Evolutionary conservation across 176 grass and related monocot species (phyloP), one percentile per base, ranked within the genome.

Genomic region (Calamus simplicifolius): DNA sequence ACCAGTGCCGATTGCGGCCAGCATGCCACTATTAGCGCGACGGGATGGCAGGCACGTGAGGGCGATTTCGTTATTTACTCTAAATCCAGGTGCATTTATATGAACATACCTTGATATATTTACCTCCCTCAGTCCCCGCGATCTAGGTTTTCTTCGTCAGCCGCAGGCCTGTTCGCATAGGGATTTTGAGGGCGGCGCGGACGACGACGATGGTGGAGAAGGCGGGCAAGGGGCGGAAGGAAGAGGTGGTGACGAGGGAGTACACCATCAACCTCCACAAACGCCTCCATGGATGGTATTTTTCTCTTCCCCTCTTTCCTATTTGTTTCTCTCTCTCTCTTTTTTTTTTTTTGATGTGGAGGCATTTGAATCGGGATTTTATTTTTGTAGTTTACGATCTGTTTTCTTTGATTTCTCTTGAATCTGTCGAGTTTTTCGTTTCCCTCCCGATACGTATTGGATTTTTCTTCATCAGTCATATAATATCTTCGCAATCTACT

Each of bases 261-360:
- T 93, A 84, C 84, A 87, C 84, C 61, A 63, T 91, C 73, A 91
- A 83, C 76, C 82, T 91, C 72, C 88, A 91, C 88, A 91, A 83
- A 80, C 88, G 83, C 60, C 83, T 91, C 79, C 88, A 91, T 74
- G 73, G 88, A 81, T 91, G 83, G 88, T 91, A 71, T 12, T 29
- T 64, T 29, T 13, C 64, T 60, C 38, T 38, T 13, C 3, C 66
- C 25, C 4, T 21, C 48, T 27, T 1, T 3, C 15, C 16, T 16
- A 23, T 23, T 23, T 23, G 21, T 23, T 23, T 23, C 21, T 23
- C 21, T 23, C 21, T 23, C 21, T 23, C 21, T 23, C 21, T 62
- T 43, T 49, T 56, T 6, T 3, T n/a, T n/a, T 55, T 8, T 2
- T 25, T 18, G 8, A 56, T 23, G 15, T 4, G 18, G 18, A 18